A percentile compares a stretch with the other conserved stretches of the same genome.
Evolutionary conservation across 163 green algal species (phyloP).

Genomic region (Prototheca wickerhamii): DNA sequence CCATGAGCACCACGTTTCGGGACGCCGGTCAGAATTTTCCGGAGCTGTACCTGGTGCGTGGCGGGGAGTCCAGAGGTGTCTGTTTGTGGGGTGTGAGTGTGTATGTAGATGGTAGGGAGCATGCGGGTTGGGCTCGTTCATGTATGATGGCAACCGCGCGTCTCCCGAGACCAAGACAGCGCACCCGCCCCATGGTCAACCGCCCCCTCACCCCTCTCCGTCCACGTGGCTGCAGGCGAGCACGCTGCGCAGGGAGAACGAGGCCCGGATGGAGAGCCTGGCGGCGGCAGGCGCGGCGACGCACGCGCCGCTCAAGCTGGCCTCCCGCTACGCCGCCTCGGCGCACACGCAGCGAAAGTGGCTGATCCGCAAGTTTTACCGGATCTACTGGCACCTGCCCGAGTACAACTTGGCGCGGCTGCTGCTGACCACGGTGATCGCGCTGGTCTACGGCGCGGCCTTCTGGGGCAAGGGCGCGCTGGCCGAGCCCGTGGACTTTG

Average conservation of each 20-base stretch:
- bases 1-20: slow-evolving; percentile 38
- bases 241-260: slow-evolving; percentile 26
- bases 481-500: slow-evolving; percentile 7
- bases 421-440: neutral
- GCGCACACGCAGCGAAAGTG: slow-evolving; percentile 17
- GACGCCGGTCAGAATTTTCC: slow-evolving; percentile 33
- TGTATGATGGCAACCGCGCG: too few relatives aligned
- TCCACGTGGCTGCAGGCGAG: slow-evolving; percentile 30
- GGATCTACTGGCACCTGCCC: slow-evolving; percentile 53
- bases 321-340: slow-evolving; percentile 26
- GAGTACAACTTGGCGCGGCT: slow-evolving; percentile 53
- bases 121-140: too few relatives aligned
- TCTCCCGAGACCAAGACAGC: too few relatives aligned
- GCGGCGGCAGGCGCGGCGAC: slow-evolving; percentile 2
- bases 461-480: neutral
- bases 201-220: slow-evolving; percentile 13
- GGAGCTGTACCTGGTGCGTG: slow-evolving; percentile 18
- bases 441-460: neutral
- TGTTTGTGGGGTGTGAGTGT: neutral
- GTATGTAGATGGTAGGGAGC: neutral
- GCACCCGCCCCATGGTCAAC: slow-evolving; percentile 14
- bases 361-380: slow-evolving; percentile 34
- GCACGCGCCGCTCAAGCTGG: slow-evolving; percentile 26
- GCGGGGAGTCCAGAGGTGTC: too few relatives aligned
- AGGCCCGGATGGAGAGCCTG: slow-evolving; percentile 15